Evolutionary conservation across 1,284 basidiomycete genomes (phyloP).

Genomic region (Lentinula novae-zelandiae): DNA sequence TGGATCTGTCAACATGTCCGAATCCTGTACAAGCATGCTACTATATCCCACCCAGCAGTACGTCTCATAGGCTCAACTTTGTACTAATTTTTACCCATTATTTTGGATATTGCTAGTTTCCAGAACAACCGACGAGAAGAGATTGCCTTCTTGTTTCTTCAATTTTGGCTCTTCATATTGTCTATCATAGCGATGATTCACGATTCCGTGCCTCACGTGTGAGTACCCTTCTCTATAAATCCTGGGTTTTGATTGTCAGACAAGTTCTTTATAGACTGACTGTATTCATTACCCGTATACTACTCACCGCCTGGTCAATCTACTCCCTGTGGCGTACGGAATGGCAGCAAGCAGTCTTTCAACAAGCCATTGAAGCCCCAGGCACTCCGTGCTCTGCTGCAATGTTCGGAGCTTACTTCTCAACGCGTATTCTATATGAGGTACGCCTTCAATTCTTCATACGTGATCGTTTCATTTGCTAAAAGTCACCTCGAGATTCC

Average conservation of each 20-base stretch:
- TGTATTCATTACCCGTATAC: constrained; percentile 40
- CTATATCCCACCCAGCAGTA: constrained; percentile 42
- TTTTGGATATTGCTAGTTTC: constrained; percentile 28
- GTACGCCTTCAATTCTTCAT: constrained; percentile 24
- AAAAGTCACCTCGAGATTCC: constrained; percentile 33
- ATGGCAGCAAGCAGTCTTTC: constrained; percentile 30
- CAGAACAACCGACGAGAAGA: constrained; percentile 49
- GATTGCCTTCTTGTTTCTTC: constrained; percentile 44
- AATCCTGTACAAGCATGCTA: constrained; percentile 39
- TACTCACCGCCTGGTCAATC: constrained; percentile 47
- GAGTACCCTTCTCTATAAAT: constrained; percentile 15
- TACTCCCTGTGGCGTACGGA: constrained; percentile 47
- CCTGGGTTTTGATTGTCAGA: not conserved
- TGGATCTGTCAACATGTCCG: constrained; percentile 25
- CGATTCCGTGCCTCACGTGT: constrained; percentile 55
- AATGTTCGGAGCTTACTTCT: constrained; percentile 43
- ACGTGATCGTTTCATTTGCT: not conserved
- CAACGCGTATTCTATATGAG: constrained; percentile 36
- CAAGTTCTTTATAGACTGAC: constrained; percentile 33
- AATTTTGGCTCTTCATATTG: constrained; percentile 58
- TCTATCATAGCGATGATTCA: constrained; percentile 46
- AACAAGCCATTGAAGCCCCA: constrained; percentile 33
- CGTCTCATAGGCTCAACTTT: constrained; percentile 9
- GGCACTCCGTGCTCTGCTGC: constrained; percentile 46
- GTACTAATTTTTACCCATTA: not conserved